Conservation (phyloP, 805 yeast species). For the Candida parachauliodes region DNA sequence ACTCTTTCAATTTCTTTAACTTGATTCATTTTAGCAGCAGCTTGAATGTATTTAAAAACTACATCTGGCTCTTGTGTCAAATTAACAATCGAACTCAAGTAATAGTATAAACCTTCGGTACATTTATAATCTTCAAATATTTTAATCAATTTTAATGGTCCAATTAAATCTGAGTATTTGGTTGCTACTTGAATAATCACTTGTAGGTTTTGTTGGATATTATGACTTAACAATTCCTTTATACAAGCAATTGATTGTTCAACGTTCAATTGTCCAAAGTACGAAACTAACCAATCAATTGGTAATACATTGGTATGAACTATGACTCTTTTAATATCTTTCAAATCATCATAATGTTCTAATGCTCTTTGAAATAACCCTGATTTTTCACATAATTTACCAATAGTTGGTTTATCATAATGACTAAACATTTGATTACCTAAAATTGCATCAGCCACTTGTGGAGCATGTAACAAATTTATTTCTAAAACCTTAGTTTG, state of each 20-base stretch:
- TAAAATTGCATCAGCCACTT: constrained; percentile 97
- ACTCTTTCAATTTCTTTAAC: constrained; percentile 92
- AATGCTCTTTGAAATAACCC: constrained; percentile 93
- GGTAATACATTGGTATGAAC: constrained; percentile 83
- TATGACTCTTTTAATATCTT: constrained; percentile 92
- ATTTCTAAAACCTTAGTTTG: constrained; percentile 94
- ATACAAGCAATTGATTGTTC: constrained; percentile 89
- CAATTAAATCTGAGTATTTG: constrained; percentile 90
- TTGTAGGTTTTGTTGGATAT: constrained; percentile 84
- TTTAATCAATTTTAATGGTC: constrained; percentile 79
- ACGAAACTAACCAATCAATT: constrained; percentile 88
- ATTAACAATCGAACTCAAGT: constrained; percentile 89
- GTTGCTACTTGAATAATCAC: constrained; percentile 95
- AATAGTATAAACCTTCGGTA: constrained; percentile 90
- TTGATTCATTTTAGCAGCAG: constrained; percentile 89
- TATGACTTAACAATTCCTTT: constrained; percentile 74
- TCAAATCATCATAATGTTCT: constrained; percentile 91
- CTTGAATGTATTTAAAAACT: constrained; percentile 91
- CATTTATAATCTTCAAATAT: constrained; percentile 92
- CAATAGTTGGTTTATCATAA: constrained; percentile 91
- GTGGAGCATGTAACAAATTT: constrained; percentile 93
- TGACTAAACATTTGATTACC: constrained; percentile 95
- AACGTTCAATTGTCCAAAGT: constrained; percentile 90
- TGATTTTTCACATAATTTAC: constrained; percentile 91
- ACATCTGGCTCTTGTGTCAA: constrained; percentile 92